Evolutionary conservation across 1,284 basidiomycete species (phyloP).

Genomic region (Fomitopsis palustris): DNA sequence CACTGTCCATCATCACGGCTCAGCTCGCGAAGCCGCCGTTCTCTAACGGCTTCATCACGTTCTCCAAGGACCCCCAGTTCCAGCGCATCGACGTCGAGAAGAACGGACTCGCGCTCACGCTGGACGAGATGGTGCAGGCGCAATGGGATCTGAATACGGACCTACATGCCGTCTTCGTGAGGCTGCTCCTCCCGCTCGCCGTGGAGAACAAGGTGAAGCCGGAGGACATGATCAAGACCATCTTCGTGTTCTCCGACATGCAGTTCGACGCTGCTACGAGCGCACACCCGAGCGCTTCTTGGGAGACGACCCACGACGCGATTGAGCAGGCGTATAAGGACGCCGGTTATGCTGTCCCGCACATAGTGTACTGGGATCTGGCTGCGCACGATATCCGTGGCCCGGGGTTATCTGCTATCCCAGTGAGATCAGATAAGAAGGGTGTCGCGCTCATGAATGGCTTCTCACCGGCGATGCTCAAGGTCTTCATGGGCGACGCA

Average conservation of each 20-base stretch:
- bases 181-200: slow-evolving; percentile 58
- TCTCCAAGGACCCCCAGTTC: slow-evolving; percentile 48
- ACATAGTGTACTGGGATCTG: slow-evolving; percentile 65
- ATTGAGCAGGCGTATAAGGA: slow-evolving; percentile 49
- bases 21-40: slow-evolving; percentile 62
- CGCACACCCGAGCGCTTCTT: slow-evolving; percentile 20
- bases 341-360: slow-evolving; percentile 65
- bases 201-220: slow-evolving; percentile 48
- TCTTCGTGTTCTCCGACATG: slow-evolving; percentile 78
- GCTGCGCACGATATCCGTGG: slow-evolving; percentile 10
- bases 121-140: slow-evolving; percentile 33
- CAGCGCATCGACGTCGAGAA: slow-evolving; percentile 42
- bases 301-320: slow-evolving; percentile 59
- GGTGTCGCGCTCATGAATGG: slow-evolving; percentile 69
- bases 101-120: slow-evolving; percentile 30
- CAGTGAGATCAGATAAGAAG: slow-evolving; percentile 45
- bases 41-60: slow-evolving; percentile 63
- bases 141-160: slow-evolving; percentile 61
- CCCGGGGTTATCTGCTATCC: slow-evolving; percentile 30
- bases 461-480: slow-evolving; percentile 67
- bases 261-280: slow-evolving; percentile 54
- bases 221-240: slow-evolving; percentile 69
- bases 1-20: slow-evolving; percentile 62
- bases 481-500: slow-evolving; percentile 62
- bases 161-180: slow-evolving; percentile 54